phyloP scores from a whole-genome alignment of 768 basidiomycete genomes.

The Sarcomyxa edulis region DNA sequence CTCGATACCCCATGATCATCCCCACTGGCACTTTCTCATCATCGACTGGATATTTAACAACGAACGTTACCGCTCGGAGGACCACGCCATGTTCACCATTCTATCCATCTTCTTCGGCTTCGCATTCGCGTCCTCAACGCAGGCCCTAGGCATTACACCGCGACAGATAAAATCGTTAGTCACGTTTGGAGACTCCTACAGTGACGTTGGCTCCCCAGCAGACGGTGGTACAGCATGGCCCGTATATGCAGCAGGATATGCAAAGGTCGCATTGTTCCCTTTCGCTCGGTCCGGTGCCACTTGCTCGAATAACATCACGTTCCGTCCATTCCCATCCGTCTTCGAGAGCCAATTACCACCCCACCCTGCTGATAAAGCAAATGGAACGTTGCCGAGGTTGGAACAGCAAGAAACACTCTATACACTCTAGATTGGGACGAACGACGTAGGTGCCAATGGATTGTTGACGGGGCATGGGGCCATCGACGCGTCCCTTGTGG shows the following conservation, averaged over 20 bases:
- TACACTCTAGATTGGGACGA: slow-evolving; percentile 66
- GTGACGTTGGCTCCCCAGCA: slow-evolving; percentile 39
- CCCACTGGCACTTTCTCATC: no score
- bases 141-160: neutral
- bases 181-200: slow-evolving; percentile 66
- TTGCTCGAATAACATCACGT: slow-evolving; percentile 59
- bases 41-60: no score
- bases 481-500: slow-evolving; percentile 47
- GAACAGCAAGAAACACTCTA: slow-evolving; percentile 47
- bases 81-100: no score
- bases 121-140: neutral
- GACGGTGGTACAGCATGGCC: slow-evolving; percentile 55
- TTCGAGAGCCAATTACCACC: slow-evolving; percentile 53
- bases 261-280: slow-evolving; percentile 45
- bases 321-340: slow-evolving; percentile 51
- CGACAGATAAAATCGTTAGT: slow-evolving; percentile 56
- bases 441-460: slow-evolving; percentile 53
- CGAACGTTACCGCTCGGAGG: no score
- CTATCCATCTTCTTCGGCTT: no score
- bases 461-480: slow-evolving; percentile 52
- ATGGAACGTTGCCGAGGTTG: slow-evolving; percentile 35
- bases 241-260: slow-evolving; percentile 51
- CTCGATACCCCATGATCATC: no score
- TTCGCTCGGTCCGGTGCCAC: slow-evolving; percentile 61
- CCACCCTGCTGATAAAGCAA: slow-evolving; percentile 38